These are phyloP conservation scores for Glebionis coronaria DNA, from an alignment of 129 eudicot genomes.

Conservation along the genomic window DNA sequence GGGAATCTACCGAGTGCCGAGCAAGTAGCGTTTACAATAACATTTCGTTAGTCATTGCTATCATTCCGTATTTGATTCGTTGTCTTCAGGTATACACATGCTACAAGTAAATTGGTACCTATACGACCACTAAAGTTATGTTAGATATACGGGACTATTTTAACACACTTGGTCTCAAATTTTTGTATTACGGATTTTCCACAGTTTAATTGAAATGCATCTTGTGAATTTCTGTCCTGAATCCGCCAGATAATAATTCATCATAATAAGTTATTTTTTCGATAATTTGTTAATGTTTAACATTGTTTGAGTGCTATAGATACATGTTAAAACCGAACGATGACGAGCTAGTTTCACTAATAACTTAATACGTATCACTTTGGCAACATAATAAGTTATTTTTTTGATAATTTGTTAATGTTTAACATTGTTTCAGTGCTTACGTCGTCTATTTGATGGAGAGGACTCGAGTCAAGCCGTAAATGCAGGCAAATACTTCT, in stretches of 20 bases:
- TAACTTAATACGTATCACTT: neutral
- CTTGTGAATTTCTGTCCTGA: too few relatives aligned
- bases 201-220: too few relatives aligned
- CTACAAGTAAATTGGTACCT: neutral
- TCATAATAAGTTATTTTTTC: too few relatives aligned
- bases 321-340: neutral
- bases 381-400: neutral
- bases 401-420: neutral
- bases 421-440: slow-evolving; percentile 35
- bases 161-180: too few relatives aligned
- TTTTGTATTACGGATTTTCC: too few relatives aligned
- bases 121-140: neutral
- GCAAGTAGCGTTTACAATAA: slow-evolving; percentile 27
- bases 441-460: slow-evolving; percentile 50
- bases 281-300: too few relatives aligned
- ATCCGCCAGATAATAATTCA: too few relatives aligned
- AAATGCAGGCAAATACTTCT: slow-evolving; percentile 56
- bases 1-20: slow-evolving; percentile 37
- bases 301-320: too few relatives aligned
- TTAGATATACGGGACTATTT: too few relatives aligned
- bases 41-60: slow-evolving; percentile 39
- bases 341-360: neutral
- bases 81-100: slow-evolving; percentile 38
- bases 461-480: slow-evolving; percentile 43
- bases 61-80: slow-evolving; percentile 49